These are phyloP conservation scores for Phoenix dactylifera DNA, from an alignment of 176 grass and related monocot species.

Conservation along the genomic window DNA sequence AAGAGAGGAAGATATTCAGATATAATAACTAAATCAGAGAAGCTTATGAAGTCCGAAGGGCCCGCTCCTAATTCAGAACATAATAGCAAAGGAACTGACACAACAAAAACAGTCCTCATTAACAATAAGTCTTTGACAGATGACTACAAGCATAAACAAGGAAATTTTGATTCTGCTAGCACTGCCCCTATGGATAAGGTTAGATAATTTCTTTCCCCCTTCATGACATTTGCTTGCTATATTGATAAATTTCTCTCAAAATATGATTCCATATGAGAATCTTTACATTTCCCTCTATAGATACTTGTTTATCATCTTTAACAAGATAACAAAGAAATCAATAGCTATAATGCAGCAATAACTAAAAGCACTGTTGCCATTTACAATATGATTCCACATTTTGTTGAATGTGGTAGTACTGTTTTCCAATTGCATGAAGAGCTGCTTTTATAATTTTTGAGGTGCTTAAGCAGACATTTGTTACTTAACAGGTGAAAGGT, in stretches of 20 bases:
- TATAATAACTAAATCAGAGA: slow-evolving; percentile 22
- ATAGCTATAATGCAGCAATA: too few relatives aligned
- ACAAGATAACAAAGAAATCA: too few relatives aligned
- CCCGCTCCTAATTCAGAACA: slow-evolving; percentile 18
- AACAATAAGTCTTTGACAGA: slow-evolving; percentile 36
- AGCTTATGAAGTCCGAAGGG: slow-evolving; percentile 32
- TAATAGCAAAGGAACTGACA: slow-evolving; percentile 33
- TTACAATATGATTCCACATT: neutral
- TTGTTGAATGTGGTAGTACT: neutral
- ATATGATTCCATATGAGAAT: too few relatives aligned
- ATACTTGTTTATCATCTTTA: too few relatives aligned
- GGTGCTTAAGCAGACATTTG: slow-evolving; percentile 6
- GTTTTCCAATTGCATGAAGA: neutral
- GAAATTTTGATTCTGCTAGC: slow-evolving; percentile 33
- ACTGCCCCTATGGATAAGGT: slow-evolving; percentile 54
- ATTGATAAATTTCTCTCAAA: too few relatives aligned
- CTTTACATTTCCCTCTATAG: too few relatives aligned
- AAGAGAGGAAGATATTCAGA: slow-evolving; percentile 42
- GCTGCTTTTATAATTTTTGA: too few relatives aligned
- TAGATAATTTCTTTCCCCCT: slow-evolving; percentile 18
- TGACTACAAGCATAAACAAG: slow-evolving; percentile 25
- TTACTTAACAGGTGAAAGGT: slow-evolving; percentile 47
- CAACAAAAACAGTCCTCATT: slow-evolving; percentile 17
- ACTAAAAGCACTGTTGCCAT: too few relatives aligned
- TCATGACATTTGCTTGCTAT: too few relatives aligned